Evolutionary conservation across 2,329 filamentous ascomycete genomes (phyloP).

Genomic region (Aspergillus unguis): DNA sequence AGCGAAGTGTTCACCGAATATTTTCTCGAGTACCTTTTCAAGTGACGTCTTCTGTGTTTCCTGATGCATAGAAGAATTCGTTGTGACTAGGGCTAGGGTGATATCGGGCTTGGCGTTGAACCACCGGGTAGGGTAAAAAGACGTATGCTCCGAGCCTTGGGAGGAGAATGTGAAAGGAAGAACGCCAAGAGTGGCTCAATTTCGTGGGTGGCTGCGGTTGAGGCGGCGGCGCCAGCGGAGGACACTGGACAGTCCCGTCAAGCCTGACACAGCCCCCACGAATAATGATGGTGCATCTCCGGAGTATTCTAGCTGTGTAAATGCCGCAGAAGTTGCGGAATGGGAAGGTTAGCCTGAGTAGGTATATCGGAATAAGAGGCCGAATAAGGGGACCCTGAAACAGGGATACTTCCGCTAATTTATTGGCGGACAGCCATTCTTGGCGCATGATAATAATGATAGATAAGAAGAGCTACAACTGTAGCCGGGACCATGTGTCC

Average conservation of each 20-base stretch:
- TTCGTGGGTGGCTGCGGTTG: not conserved
- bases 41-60: no score
- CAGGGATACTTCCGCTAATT: not conserved
- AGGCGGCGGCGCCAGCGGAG: not conserved
- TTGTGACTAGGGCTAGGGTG: not conserved
- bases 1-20: no score
- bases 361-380: not conserved
- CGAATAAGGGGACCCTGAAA: not conserved
- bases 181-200: not conserved
- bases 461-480: constrained; percentile 1
- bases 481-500: not conserved
- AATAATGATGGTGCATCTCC: not conserved
- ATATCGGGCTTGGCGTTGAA: not conserved
- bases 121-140: not conserved
- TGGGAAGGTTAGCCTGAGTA: not conserved
- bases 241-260: no score
- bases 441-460: constrained; percentile 4
- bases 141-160: not conserved
- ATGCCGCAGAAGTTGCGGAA: not conserved
- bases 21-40: no score
- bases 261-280: not conserved
- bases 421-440: constrained; percentile 4
- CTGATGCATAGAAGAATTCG: no score
- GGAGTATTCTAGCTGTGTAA: no score
- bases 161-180: not conserved